Evolutionary conservation across 768 basidiomycete species (phyloP).

Genomic region (Mycena venus): DNA sequence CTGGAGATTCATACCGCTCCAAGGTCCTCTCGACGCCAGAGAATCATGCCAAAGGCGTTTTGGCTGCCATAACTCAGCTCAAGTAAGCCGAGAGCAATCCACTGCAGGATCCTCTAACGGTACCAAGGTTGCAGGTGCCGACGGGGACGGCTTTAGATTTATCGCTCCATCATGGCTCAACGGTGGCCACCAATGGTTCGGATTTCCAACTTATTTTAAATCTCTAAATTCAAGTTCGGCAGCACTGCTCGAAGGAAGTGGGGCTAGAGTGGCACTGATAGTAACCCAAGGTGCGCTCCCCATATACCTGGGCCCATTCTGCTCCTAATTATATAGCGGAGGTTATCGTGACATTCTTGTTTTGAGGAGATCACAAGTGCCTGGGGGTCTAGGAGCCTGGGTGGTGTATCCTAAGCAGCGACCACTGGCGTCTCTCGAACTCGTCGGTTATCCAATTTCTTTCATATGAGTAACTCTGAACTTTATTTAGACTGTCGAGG

Average conservation of each 20-base stretch:
- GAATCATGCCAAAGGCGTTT: slow-evolving; percentile 45
- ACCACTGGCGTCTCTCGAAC: slow-evolving; percentile 44
- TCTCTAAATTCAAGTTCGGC: background rate
- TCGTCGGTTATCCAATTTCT: slow-evolving; percentile 28
- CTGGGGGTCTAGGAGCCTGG: slow-evolving; percentile 30
- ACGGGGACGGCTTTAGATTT: slow-evolving; percentile 19
- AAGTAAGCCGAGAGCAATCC: slow-evolving; percentile 14
- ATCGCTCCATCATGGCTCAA: slow-evolving; percentile 42
- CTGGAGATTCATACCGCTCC: slow-evolving; percentile 39
- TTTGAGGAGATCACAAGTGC: slow-evolving; percentile 16
- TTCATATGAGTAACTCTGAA: background rate
- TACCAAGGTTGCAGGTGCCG: slow-evolving; percentile 33
- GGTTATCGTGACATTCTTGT: slow-evolving; percentile 37
- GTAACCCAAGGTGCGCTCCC: slow-evolving; percentile 45
- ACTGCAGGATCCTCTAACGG: background rate
- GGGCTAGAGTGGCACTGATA: slow-evolving; percentile 43
- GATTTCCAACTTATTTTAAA: background rate
- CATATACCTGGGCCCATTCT: background rate
- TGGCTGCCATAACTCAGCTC: slow-evolving; percentile 38
- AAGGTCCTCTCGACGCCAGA: slow-evolving; percentile 46
- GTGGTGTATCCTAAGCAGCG: slow-evolving; percentile 45
- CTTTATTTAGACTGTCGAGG: slow-evolving; percentile 41
- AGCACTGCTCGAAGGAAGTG: slow-evolving; percentile 45
- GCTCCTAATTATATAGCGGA: slow-evolving; percentile 35
- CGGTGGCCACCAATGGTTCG: slow-evolving; percentile 44